phyloP scores from a whole-genome alignment of 306 rosid species.

The Lupinus albus region DNA sequence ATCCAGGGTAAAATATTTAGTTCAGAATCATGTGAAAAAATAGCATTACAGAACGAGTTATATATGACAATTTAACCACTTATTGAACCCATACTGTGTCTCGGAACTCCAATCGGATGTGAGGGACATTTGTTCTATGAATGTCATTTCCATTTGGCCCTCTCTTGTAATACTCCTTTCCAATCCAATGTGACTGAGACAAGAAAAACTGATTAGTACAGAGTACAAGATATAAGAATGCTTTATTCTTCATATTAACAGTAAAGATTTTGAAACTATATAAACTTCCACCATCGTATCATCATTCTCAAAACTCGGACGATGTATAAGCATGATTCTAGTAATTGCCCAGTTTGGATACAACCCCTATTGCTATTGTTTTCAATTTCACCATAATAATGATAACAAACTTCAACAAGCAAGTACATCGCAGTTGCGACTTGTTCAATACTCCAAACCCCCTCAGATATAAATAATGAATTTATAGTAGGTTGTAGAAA shows the following conservation, averaged over 20 bases:
- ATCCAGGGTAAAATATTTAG: neutral
- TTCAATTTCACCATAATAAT: slow-evolving; percentile 7
- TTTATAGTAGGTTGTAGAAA: neutral
- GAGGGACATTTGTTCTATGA: slow-evolving; percentile 94
- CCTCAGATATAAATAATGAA: slow-evolving; percentile 10
- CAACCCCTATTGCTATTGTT: neutral
- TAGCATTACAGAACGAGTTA: neutral
- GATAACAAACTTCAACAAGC: neutral
- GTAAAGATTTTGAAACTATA: neutral
- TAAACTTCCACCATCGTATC: neutral
- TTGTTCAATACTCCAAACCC: slow-evolving; percentile 1
- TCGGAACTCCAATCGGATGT: slow-evolving; percentile 91
- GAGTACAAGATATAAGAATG: neutral
- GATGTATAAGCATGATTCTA: neutral
- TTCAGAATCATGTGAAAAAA: neutral
- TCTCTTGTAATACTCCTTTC: slow-evolving; percentile 80
- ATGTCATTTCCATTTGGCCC: slow-evolving; percentile 97
- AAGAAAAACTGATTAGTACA: slow-evolving; percentile 34
- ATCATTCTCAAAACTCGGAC: neutral
- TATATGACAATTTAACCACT: slow-evolving; percentile 10
- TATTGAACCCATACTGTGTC: slow-evolving; percentile 56
- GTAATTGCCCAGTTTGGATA: neutral
- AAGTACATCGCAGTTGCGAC: slow-evolving; percentile 15
- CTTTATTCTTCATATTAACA: neutral
- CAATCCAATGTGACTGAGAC: slow-evolving; percentile 92